Conservation (phyloP, 495 filamentous ascomycete species). For the Xylaria grammica region DNA sequence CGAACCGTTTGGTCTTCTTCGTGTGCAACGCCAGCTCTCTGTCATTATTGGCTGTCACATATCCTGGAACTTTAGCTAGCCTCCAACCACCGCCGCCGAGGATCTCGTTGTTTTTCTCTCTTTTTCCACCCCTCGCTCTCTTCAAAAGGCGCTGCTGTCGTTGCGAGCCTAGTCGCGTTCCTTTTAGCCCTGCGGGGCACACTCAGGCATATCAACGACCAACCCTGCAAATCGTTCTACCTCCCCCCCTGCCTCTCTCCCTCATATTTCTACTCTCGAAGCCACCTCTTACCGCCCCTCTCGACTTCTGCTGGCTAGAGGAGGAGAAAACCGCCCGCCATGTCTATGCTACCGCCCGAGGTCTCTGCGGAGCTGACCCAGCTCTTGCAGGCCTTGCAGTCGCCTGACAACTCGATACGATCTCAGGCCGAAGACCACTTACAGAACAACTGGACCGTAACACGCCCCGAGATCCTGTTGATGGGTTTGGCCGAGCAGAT, state of each 20-base stretch:
- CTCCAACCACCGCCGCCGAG: too few relatives aligned
- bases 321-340: constrained; percentile 44
- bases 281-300: constrained; percentile 6
- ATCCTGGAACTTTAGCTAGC: too few relatives aligned
- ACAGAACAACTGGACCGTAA: constrained; percentile 83
- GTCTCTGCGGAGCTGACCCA: constrained; percentile 80
- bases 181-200: constrained; percentile 37
- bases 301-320: constrained; percentile 20
- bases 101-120: too few relatives aligned
- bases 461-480: constrained; percentile 81
- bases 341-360: constrained; percentile 85
- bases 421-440: constrained; percentile 87
- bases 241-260: not conserved
- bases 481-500: constrained; percentile 96
- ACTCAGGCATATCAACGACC: constrained; percentile 25
- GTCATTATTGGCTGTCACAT: too few relatives aligned
- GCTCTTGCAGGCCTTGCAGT: constrained; percentile 84
- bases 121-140: not conserved
- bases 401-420: constrained; percentile 85
- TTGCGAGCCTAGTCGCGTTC: constrained; percentile 14
- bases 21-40: too few relatives aligned
- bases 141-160: not conserved
- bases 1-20: too few relatives aligned
- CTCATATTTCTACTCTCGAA: not conserved
- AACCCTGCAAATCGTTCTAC: constrained; percentile 14